phyloP scores from a whole-genome alignment of 2,329 filamentous ascomycete genomes.

The Paracoccidioides brasiliensis region DNA sequence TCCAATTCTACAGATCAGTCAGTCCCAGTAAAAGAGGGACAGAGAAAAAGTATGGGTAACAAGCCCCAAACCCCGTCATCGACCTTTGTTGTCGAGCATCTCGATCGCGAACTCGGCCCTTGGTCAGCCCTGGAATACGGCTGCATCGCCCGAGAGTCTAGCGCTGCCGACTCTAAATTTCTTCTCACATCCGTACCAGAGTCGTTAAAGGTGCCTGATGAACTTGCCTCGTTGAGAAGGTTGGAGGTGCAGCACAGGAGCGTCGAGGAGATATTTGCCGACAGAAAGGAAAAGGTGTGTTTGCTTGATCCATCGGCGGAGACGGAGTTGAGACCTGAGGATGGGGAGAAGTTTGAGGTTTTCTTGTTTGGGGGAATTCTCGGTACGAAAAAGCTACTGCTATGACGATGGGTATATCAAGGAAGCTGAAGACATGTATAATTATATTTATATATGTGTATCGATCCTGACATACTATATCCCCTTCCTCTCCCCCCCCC shows the following conservation, averaged over 20 bases:
- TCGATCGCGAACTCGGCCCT: slow-evolving; percentile 82
- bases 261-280: slow-evolving; percentile 68
- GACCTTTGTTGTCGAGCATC: slow-evolving; percentile 89
- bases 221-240: slow-evolving; percentile 47
- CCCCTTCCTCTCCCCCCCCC: too few relatives aligned
- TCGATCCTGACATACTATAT: neutral
- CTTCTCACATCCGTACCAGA: slow-evolving; percentile 68
- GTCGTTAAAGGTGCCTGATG: slow-evolving; percentile 45
- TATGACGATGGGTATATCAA: neutral
- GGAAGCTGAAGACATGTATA: neutral
- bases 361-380: slow-evolving; percentile 95
- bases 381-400: slow-evolving; percentile 40
- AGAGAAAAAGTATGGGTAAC: neutral
- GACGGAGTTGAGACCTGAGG: slow-evolving; percentile 69
- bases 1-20: neutral
- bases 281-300: slow-evolving; percentile 64
- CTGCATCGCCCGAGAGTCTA: slow-evolving; percentile 71
- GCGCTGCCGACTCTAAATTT: slow-evolving; percentile 54
- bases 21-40: neutral
- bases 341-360: slow-evolving; percentile 70
- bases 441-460: neutral
- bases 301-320: slow-evolving; percentile 75
- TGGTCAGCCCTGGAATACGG: slow-evolving; percentile 94
- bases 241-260: slow-evolving; percentile 62
- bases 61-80: neutral